Percentiles rank a stretch among this genome's conserved stretches.
Evolutionary conservation across 257 asterid species (phyloP).

Genomic region (Cinchona pubescens): DNA sequence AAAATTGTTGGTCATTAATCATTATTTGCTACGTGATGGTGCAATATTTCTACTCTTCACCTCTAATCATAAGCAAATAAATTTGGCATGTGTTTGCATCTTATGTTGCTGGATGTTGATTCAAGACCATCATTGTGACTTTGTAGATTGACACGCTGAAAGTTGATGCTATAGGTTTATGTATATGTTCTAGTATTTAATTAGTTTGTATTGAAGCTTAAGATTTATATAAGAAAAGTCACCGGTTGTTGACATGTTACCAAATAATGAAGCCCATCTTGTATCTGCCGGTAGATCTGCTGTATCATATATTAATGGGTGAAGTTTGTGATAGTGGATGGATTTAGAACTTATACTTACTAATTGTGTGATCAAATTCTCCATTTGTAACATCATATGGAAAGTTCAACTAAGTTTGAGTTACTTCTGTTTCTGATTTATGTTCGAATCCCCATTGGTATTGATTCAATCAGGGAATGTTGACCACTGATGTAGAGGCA

Average conservation of each 20-base stretch:
- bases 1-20: not conserved
- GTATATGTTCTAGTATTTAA: not conserved
- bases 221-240: not conserved
- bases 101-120: not conserved
- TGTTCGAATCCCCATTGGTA: too few species aligned
- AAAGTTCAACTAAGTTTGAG: too few species aligned
- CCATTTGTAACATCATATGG: not conserved
- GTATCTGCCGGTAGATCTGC: not conserved
- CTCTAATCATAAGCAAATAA: not conserved
- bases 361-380: not conserved
- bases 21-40: not conserved
- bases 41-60: not conserved
- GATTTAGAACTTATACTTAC: not conserved
- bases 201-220: not conserved
- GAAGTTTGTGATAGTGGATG: not conserved
- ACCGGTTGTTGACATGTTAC: too few species aligned
- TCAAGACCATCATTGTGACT: not conserved
- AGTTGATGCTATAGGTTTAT: not conserved
- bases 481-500: too few species aligned
- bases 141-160: not conserved
- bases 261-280: not conserved
- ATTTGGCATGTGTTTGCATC: not conserved
- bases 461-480: too few species aligned
- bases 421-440: too few species aligned
- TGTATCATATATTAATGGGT: not conserved